These are phyloP conservation scores for Theobroma cacao DNA, from an alignment of 345 rosid species.

Conservation along the genomic window DNA sequence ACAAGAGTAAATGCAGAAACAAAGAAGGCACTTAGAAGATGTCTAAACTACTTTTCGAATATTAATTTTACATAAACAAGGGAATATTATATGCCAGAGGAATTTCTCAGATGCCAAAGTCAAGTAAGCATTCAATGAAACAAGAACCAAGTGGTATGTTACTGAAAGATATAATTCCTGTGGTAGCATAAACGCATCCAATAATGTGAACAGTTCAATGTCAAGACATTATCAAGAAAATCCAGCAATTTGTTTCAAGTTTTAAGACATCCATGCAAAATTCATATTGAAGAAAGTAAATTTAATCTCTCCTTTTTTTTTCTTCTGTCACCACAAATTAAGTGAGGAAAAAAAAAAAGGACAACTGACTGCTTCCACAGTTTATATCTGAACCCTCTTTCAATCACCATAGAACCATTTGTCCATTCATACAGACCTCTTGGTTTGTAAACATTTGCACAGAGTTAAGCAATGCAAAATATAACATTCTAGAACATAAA, in stretches of 20 bases:
- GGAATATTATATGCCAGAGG: neutral
- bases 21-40: neutral
- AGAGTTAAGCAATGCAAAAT: neutral
- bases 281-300: neutral
- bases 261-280: neutral
- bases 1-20: neutral
- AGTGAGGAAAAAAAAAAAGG: neutral
- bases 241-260: neutral
- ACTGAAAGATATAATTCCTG: neutral
- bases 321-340: neutral
- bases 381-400: neutral
- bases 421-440: neutral
- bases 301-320: neutral
- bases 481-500: neutral
- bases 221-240: neutral
- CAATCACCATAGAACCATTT: slow-evolving; percentile 7
- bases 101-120: neutral
- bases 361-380: neutral
- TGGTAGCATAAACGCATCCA: neutral
- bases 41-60: neutral
- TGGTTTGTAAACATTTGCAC: neutral
- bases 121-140: neutral
- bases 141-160: neutral
- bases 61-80: neutral
- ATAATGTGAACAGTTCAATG: neutral